Base-by-base conservation (phyloP, 805 yeast species). In the Hanseniaspora occidentalis region DNA sequence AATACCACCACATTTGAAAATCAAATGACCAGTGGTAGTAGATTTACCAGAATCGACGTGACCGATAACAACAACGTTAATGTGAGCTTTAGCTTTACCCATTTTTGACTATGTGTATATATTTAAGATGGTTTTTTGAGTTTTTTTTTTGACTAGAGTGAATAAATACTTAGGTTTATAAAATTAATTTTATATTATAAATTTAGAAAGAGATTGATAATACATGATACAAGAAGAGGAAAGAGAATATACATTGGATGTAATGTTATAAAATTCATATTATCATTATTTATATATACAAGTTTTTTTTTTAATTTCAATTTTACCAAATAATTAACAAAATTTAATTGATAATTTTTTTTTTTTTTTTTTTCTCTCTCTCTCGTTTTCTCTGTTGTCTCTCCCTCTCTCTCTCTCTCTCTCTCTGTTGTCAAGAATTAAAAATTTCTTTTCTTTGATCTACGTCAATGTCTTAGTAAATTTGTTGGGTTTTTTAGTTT, bases 31-130 rank as follows among this genome's bases (percentile, higher is more conserved):
- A 69, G 97, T 88, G 73, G 96, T 89, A 67, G 97, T 88, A 53
- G 96, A 89, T 77, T 84, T 83, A 75, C 89, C 89, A 63, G 96
- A 88, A 75, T 89, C 97, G 96, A 92, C 97, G 95, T 89, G 97
- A 74, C 97, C 98, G 72, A 89, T 89, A 69, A 92, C 97, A 72
- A 92, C 98, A 75, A 89, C 94, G 95, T 89, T 89, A 77, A 89
- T 84, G 84, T 89, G 97, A 73, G 76, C 64, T 82, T 89, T 88
- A 65, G 79, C 95, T 73, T 85, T 85, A 79, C 95, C 95, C 94
- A 58, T 56, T 52, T 64, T 50, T 62, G 39, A 38, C 29, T 31
- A 37, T 39, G 52, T 47, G 50, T 41, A 27, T 44, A 36, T 43
- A 31, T 35, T 23, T 21, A 31, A 41, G 40, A 43, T 36, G 21